These are phyloP conservation scores for Melanogaster broomeanus DNA, from an alignment of 768 basidiomycete species.

Conservation along the genomic window DNA sequence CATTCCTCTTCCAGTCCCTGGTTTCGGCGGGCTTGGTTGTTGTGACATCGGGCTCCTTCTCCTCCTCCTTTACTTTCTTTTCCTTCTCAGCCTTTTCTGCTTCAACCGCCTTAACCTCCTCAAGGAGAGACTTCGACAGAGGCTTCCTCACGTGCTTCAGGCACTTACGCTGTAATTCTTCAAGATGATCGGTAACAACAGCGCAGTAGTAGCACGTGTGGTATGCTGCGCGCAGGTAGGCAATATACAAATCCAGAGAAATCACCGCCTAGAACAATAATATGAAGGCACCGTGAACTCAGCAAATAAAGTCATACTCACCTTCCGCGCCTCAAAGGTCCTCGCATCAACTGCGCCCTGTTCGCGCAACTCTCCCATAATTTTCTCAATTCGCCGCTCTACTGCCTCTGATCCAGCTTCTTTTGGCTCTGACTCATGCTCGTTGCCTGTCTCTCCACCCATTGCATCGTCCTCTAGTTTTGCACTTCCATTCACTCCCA, in stretches of 20 bases:
- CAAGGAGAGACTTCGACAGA: constrained; percentile 57
- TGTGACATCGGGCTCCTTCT: constrained; percentile 38
- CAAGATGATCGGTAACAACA: constrained; percentile 87
- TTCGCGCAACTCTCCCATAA: constrained; percentile 69
- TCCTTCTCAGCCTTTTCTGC: constrained; percentile 46
- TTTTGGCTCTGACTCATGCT: constrained; percentile 52
- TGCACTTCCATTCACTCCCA: constrained; percentile 31
- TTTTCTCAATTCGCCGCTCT: constrained; percentile 77
- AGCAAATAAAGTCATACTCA: constrained; percentile 34
- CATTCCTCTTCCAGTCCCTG: constrained; percentile 64
- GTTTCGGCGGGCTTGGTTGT: constrained; percentile 40
- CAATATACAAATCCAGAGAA: constrained; percentile 89
- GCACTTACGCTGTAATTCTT: constrained; percentile 95
- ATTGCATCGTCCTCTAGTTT: constrained; percentile 31
- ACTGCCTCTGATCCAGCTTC: constrained; percentile 78
- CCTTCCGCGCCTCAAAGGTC: constrained; percentile 71
- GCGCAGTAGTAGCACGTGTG: constrained; percentile 98
- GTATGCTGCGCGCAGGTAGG: constrained; percentile 90
- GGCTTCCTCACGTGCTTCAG: constrained; percentile 87
- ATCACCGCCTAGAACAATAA: constrained; percentile 59
- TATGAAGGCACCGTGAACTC: constrained; percentile 19
- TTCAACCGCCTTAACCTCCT: constrained; percentile 62
- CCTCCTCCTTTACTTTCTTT: constrained; percentile 46
- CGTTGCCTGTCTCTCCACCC: constrained; percentile 38
- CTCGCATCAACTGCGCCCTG: constrained; percentile 71